Evolutionary conservation across 75 land plant species (phyloP), one percentile per base, ranked within the genome.

Genomic region (Pinus albicaulis): DNA sequence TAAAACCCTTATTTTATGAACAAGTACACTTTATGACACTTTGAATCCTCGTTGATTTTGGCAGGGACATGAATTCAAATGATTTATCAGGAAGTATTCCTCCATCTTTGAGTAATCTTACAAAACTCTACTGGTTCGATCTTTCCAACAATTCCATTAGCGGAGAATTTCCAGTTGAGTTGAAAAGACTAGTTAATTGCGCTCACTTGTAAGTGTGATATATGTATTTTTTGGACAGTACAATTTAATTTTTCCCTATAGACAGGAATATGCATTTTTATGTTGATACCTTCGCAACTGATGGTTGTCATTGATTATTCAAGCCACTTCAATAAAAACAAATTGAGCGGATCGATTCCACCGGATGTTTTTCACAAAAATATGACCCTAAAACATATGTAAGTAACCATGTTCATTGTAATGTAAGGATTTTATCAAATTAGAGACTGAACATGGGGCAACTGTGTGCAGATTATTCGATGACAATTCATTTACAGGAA

Each of bases 261-360:
- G 0, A 6, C 7, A 41, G 74, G 11, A 44, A 41, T 41, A 41
- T 41, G 44, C 44, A 41, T 41, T 41, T 41, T 41, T 41, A 41
- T 6, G 44, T 41, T 41, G 44, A 0, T 41, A 5, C 44, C 44
- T 41, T 41, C 44, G 6, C 5, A 41, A 41, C 44, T 41, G 44
- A 6, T 41, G 44, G 44, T 41, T 41, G 44, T 6, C 4, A 6
- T 41, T 41, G 44, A 41, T 6, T 41, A 44, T 72, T 76, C 71
- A 86, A 92, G 94, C 81, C 94, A 92, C 74, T 86, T 92, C 79
- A 89, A 89, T 78, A 89, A 89, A 55, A 92, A 92, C 64, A 65
- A 83, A 74, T 79, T 92, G 65, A 82, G 89, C 20, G 92, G 94
- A 14, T 13, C 74, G 69, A 85, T 92, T 72, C 87, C 94, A 52